phyloP scores from a whole-genome alignment of 331 rosid genomes.

The Malus hybrid region DNA sequence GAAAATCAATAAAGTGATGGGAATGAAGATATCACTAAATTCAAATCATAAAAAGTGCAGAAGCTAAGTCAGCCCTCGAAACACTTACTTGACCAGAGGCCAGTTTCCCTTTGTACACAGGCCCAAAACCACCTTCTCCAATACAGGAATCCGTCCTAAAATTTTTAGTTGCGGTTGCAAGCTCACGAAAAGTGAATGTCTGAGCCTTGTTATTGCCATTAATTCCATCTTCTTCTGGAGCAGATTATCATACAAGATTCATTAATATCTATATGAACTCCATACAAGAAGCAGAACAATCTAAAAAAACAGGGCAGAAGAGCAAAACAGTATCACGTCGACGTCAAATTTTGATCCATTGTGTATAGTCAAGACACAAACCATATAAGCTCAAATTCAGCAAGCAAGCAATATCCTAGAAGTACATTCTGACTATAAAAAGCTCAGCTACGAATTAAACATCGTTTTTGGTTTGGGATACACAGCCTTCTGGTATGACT shows the following conservation, averaged over 20 bases:
- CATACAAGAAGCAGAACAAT: background rate
- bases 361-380: background rate
- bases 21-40: background rate
- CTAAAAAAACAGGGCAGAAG: background rate
- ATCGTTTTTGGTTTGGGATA: too few species aligned
- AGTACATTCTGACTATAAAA: background rate
- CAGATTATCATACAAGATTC: background rate
- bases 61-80: background rate
- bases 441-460: background rate
- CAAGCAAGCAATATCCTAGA: background rate
- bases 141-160: conserved; percentile 41
- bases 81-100: conserved; percentile 26
- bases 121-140: conserved; percentile 68
- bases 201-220: conserved; percentile 10
- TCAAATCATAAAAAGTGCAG: background rate
- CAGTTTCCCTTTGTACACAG: conserved; percentile 48
- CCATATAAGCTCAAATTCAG: background rate
- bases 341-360: background rate
- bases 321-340: background rate
- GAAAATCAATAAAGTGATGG: background rate
- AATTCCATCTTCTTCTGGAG: conserved; percentile 11
- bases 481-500: background rate
- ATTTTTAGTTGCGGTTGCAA: conserved; percentile 55
- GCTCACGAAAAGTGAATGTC: conserved; percentile 48
- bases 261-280: background rate